These are phyloP conservation scores for Ascochyta fabae DNA, from an alignment of 2,329 filamentous ascomycete species.

Conservation along the genomic window DNA sequence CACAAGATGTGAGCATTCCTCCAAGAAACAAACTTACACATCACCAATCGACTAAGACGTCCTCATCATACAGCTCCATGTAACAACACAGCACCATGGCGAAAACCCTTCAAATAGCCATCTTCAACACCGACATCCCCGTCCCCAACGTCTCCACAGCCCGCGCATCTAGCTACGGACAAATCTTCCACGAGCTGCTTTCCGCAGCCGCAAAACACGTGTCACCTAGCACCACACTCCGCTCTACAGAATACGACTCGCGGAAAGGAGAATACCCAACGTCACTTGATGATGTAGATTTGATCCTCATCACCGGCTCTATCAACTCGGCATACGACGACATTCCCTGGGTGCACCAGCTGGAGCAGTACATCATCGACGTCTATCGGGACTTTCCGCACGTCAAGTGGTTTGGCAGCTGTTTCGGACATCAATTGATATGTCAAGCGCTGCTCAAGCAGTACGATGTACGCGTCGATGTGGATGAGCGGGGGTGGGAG, in stretches of 20 bases:
- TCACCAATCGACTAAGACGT: background rate
- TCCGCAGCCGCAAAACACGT: constrained; percentile 22
- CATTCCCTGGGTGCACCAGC: constrained; percentile 32
- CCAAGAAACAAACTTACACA: background rate
- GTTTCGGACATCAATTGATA: constrained; percentile 54
- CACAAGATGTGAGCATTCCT: background rate
- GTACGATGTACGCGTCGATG: constrained; percentile 35
- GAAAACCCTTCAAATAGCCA: constrained; percentile 24
- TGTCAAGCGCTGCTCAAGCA: constrained; percentile 47
- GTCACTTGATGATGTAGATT: constrained; percentile 40
- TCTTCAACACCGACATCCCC: constrained; percentile 42
- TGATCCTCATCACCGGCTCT: constrained; percentile 51
- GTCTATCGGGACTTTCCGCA: constrained; percentile 38
- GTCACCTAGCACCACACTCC: constrained; percentile 20
- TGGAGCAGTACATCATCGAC: constrained; percentile 39
- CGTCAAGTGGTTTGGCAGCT: constrained; percentile 53
- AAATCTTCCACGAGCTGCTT: constrained; percentile 39
- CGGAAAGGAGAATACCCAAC: constrained; percentile 46
- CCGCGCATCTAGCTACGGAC: constrained; percentile 34
- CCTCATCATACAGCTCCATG: background rate
- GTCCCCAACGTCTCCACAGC: constrained; percentile 30
- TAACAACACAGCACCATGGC: background rate
- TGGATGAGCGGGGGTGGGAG: constrained; percentile 37
- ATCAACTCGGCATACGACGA: constrained; percentile 41
- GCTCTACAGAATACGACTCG: constrained; percentile 47